Evolutionary conservation across 2,329 filamentous ascomycete genomes (phyloP).

Genomic region (Fusarium sterilihyphosum): DNA sequence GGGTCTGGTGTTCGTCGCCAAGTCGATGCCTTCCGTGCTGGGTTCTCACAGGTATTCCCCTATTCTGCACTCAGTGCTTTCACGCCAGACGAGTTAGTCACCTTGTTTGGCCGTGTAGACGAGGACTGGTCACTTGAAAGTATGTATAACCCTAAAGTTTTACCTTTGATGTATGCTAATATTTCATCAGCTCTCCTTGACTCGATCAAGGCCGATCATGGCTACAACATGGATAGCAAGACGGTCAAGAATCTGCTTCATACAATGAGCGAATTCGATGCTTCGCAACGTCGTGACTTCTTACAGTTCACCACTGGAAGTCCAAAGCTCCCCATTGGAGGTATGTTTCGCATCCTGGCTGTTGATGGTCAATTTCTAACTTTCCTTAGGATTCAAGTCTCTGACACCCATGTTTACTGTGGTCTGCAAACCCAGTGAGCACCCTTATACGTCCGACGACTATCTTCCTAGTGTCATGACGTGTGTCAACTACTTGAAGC

Average conservation of each 20-base stretch:
- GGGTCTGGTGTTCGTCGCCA: slow-evolving; percentile 89
- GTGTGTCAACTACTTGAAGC: slow-evolving; percentile 98
- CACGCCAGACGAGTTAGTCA: slow-evolving; percentile 93
- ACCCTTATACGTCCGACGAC: slow-evolving; percentile 92
- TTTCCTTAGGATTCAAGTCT: slow-evolving; percentile 83
- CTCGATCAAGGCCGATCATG: slow-evolving; percentile 98
- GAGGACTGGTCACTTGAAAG: slow-evolving; percentile 99
- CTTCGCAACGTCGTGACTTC: slow-evolving; percentile 85
- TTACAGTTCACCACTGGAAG: slow-evolving; percentile 98
- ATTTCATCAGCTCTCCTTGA: slow-evolving; percentile 82
- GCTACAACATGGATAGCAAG: slow-evolving; percentile 98
- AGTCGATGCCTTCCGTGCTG: slow-evolving; percentile 87
- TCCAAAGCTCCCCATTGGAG: slow-evolving; percentile 96
- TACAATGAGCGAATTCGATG: slow-evolving; percentile 87
- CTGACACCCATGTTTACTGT: slow-evolving; percentile 99
- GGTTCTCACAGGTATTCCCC: slow-evolving; percentile 96
- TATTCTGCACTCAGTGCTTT: slow-evolving; percentile 93
- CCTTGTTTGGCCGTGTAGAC: slow-evolving; percentile 90
- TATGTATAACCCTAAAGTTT: slow-evolving; percentile 59
- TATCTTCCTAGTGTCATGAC: slow-evolving; percentile 99
- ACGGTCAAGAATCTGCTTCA: slow-evolving; percentile 94
- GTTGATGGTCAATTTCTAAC: slow-evolving; percentile 10
- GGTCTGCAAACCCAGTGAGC: slow-evolving; percentile 97
- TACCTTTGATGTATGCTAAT: not conserved
- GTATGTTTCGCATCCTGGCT: slow-evolving; percentile 62